Evolutionary conservation across 2,329 filamentous ascomycete species (phyloP).

Genomic region (Aquanectria penicillioides): DNA sequence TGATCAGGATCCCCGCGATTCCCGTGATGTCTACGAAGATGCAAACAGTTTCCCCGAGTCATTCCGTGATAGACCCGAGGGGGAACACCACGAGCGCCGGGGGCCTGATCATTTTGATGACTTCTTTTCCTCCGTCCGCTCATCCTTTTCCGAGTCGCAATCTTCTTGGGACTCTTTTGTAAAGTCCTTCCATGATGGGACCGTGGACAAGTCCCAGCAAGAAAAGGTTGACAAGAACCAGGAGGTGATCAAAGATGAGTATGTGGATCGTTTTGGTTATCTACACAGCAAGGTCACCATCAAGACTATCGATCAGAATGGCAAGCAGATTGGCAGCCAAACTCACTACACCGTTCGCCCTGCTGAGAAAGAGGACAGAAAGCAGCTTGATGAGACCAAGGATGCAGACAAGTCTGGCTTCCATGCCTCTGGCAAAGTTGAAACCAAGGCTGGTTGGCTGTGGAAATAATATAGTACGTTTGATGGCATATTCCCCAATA

Average conservation of each 20-base stretch:
- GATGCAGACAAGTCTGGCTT: conserved; percentile 30
- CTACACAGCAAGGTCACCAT: conserved; percentile 53
- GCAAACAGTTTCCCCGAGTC: conserved; percentile 22
- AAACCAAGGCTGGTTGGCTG: conserved; percentile 51
- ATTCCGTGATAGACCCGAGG: conserved; percentile 11
- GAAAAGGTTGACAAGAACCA: conserved; percentile 40
- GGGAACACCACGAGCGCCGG: conserved; percentile 18
- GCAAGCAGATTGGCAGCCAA: conserved; percentile 52
- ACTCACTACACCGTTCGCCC: conserved; percentile 48
- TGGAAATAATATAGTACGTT: conserved; percentile 53
- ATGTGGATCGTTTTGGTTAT: conserved; percentile 55
- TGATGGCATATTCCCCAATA: neutral
- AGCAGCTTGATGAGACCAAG: conserved; percentile 11
- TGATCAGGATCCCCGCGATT: conserved; percentile 23
- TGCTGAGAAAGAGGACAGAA: conserved; percentile 33
- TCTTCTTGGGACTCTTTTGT: conserved; percentile 54
- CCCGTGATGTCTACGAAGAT: conserved; percentile 19
- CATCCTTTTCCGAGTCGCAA: conserved; percentile 49
- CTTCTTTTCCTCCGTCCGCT: conserved; percentile 51
- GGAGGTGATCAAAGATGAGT: conserved; percentile 52
- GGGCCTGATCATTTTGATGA: conserved; percentile 52
- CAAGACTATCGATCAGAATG: conserved; percentile 53
- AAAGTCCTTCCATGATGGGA: conserved; percentile 45
- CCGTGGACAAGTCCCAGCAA: conserved; percentile 20
- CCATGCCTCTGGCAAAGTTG: conserved; percentile 26